Base-by-base conservation (phyloP, 108 stramenopile species). In the Fragilaria crotonensis region DNA sequence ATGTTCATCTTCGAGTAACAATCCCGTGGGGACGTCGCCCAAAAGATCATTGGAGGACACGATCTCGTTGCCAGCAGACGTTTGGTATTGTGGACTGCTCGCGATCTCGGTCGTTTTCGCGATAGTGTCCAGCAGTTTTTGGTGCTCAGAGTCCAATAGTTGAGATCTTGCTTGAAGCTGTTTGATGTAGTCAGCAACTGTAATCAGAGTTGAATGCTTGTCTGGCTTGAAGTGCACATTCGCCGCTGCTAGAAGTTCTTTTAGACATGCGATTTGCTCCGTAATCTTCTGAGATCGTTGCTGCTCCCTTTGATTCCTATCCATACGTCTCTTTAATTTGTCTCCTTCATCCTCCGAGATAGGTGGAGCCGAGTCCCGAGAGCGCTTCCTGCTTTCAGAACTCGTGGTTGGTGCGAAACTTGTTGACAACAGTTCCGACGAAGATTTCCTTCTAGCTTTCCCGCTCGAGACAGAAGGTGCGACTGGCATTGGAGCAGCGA, bases 291-390 rank as follows among this genome's bases (percentile, higher is more conserved):
- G 82, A 11, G 85, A 84, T 17, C 90, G 71, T 45, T 82, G 66
- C 52, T 92, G 87, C 62, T 92, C 90, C 14, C 90, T 67, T 0
- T 77, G 27, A 59, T 92, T 92, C 9, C 90, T 84, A 48, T 85
- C 84, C 2, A 72, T 63, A 27, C 85, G 71, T 36, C 86, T 73
- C 47, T 67, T 62, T 11, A 55, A 59, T 28, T 68, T 48, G 9
- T 82, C 90, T 23, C 57, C 71, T 70, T 85, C 90, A 44, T 84
- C 85, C 62, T 88, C 90, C 30, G 89, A 87, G 0, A 85, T 68
- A 32, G 67, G 60, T 28, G 33, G 46, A 33, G 61, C 41, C 45
- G 36, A 33, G 50, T 68, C 48, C 45, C 67, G 49, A 4, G 53
- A 30, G 19, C 48, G 33, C 48, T 63, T 62, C 22, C 53, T 41